Evolutionary conservation across 257 asterid species (phyloP), one percentile per base, ranked within the genome.

Genomic region (Solanum habrochaites): DNA sequence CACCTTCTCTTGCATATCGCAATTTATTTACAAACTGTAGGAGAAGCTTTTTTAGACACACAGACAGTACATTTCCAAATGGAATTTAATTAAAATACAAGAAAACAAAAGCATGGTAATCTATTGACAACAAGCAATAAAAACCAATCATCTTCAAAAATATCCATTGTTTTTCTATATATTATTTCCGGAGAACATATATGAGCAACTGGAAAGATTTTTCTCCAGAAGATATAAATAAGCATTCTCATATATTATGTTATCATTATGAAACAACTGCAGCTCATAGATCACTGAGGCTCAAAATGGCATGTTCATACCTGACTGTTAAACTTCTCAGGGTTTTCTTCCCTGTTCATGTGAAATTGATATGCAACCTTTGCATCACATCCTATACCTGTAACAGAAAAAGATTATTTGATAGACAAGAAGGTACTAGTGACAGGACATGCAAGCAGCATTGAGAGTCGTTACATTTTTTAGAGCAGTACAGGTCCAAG

Each of bases 321-420:
- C 97, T 93, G 98, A 88, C 97, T 95, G 84, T 89, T 88, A 88
- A 94, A 95, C 90, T 94, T 95, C 77, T 87, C 90, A 7, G 98
- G 98, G 89, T 95, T 94, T 91, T 92, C 98, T 93, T 95, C 98
- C 85, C 98, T 91, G 71, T 90, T 92, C 52, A 86, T 92, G 89
- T 95, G 98, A 90, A 95, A 95, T 90, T 95, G 94, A 86, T 95
- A 93, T 73, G 98, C 98, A 83, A 95, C 98, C 92, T 94, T 95
- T 31, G 98, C 98, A 90, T 95, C 98, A 85, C 98, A 95, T 45
- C 98, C 98, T 83, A 95, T 92, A 90, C 98, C 98, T 95, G 89
- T 6, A 88, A 88, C 82, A 77, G 78, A 49, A 86, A 86, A 82
- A 86, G 82, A 78, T 85, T 71, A 82, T 70, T 83, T 83, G 84